Base-by-base conservation (phyloP, 2,329 filamentous ascomycete species). In the Colletotrichum caudatum region DNA sequence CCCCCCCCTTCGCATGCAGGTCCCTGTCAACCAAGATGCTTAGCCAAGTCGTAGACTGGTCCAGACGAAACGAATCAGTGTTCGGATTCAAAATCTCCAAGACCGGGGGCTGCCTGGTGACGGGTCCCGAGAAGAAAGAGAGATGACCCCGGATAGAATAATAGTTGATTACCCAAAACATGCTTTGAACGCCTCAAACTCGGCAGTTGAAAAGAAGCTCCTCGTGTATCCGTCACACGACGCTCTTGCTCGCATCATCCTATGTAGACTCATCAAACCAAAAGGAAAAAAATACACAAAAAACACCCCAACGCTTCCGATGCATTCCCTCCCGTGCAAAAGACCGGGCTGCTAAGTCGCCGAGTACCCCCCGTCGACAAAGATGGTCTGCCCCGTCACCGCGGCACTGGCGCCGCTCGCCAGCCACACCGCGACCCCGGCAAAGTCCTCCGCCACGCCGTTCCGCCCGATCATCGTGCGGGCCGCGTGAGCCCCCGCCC, bases 361-460 rank as follows among this genome's bases (percentile, higher is more conserved):
- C 1, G 80, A 81, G 54, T 80, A 81, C 0, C 79, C 79, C 1
- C 79, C 79, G 41, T 81, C 79, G 0, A 81, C 78, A 72, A 81
- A 81, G 1, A 81, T 73, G 0, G 76, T 78, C 73, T 81, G 80
- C 0, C 79, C 79, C 0, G 79, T 81, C 1, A 81, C 77, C 0
- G 79, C 75, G 9, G 75, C 75, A 23, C 78, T 80, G 0, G 78
- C 80, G 20, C 74, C 75, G 16, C 78, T 78, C 0, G 80, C 78
- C 46, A 81, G 16, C 44, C 76, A 81, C 1, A 80, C 71, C 0
- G 74, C 78, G 12, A 77, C 73, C 0, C 79, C 78, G 0, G 75
- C 78, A 75, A 81, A 81, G 68, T 81, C 79, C 56, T 69, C 74
- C 0, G 77, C 77, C 3, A 77, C 7, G 0, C 79, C 79, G 35